Evolutionary conservation across 345 rosid species (phyloP).

Genomic region (Reutealis trisperma): DNA sequence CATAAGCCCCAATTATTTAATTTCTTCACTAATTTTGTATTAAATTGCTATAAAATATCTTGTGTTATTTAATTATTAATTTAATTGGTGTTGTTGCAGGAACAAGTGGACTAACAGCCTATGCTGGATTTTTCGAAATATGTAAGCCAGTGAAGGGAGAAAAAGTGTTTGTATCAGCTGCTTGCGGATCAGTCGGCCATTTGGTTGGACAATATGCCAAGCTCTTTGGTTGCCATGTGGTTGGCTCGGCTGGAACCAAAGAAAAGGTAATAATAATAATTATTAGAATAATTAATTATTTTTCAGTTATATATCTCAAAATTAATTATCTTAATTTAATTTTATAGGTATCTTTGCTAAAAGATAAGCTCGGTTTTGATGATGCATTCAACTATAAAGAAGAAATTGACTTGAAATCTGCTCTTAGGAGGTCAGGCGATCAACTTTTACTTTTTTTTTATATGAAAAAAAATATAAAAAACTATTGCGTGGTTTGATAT

Average conservation of each 20-base stretch:
- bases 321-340: background rate
- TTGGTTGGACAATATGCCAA: conserved; percentile 29
- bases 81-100: background rate
- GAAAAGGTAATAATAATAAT: conserved; percentile 15
- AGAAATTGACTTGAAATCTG: background rate
- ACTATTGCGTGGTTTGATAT: too few species aligned
- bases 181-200: conserved; percentile 32
- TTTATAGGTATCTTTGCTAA: conserved; percentile 8
- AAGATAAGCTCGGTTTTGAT: conserved; percentile 19
- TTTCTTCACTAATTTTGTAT: too few species aligned
- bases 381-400: conserved; percentile 28
- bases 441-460: background rate
- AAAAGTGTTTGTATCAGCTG: conserved; percentile 31
- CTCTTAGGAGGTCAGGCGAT: background rate
- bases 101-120: conserved; percentile 29
- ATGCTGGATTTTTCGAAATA: conserved; percentile 24
- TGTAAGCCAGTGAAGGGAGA: conserved; percentile 33
- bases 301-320: too few species aligned
- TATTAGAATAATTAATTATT: too few species aligned
- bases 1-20: too few species aligned
- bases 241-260: conserved; percentile 33
- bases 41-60: too few species aligned
- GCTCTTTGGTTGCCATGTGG: conserved; percentile 23
- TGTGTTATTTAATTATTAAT: too few species aligned
- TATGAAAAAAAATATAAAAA: too few species aligned